Evolutionary conservation across 2,329 filamentous ascomycete species (phyloP), one percentile per base, ranked within the genome.

Genomic region (Thielaviopsis ethacetica): DNA sequence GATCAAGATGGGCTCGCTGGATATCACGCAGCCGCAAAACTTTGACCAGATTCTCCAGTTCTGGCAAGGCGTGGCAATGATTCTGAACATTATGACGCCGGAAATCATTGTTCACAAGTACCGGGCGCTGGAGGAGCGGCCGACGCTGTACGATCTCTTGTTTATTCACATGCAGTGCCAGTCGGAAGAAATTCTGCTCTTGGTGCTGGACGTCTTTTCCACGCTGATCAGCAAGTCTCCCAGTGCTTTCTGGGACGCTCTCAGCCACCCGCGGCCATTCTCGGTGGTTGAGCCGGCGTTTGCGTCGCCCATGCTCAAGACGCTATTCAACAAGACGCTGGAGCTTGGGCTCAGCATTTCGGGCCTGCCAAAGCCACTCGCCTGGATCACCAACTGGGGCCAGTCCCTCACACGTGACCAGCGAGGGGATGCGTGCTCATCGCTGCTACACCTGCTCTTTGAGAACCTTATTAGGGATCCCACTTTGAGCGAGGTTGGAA

Each of bases 281-380:
- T 82, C 85, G 38, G 82, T 97, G 54, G 82, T 89, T n/a, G 90
- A 96, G 67, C 80, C 90, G 63, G 80, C 95, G 51, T 88, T 93
- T 65, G 81, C 79, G 61, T 90, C 86, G 62, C 83, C 84, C 7
- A 76, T 80, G 3, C 82, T 87, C 65, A 76, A 77, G 38, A 71
- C 71, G n/a, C 68, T 87, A 6, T 75, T 91, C 13, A 70, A 73
- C 9, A 80, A 83, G 62, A 83, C 84, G 15, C 72, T 83, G 51
- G 74, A 78, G 22, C 54, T 62, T 15, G 56, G 59, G 5, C 53
- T 62, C 12, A 62, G 59, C n/a, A 54, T 51, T 17, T 55, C 59
- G 9, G 61, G 58, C 34, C 22, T 58, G 5, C 78, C 83, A 1
- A 76, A 88, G 53, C 81, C 88, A 59, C 81, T 90, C 9, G 81